These are phyloP conservation scores for Alternaria longipes DNA, from an alignment of 2,329 filamentous ascomycete species.

Conservation along the genomic window DNA sequence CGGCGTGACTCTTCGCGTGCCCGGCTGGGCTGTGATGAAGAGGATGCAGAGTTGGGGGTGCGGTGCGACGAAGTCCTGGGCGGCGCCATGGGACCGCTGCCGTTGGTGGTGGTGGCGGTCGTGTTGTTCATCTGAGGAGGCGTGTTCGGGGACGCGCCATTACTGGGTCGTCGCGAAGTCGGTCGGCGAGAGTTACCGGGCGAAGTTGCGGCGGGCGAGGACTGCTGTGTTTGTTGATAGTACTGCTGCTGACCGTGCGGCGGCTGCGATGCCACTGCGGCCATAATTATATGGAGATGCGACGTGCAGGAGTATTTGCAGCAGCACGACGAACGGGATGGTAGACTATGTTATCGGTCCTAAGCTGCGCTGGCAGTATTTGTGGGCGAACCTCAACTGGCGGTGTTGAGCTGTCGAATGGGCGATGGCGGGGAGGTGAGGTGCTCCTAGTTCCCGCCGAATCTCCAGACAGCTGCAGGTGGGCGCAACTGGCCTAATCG, in stretches of 20 bases:
- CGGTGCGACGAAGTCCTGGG: slow-evolving; percentile 82
- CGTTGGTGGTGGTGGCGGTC: slow-evolving; percentile 62
- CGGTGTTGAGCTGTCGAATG: slow-evolving; percentile 30
- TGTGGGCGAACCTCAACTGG: slow-evolving; percentile 17
- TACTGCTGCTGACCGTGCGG: slow-evolving; percentile 48
- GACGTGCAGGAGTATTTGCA: not conserved
- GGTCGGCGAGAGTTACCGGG: slow-evolving; percentile 50
- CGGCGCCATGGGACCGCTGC: slow-evolving; percentile 71
- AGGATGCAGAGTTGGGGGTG: slow-evolving; percentile 40
- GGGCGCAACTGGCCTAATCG: slow-evolving; percentile 12
- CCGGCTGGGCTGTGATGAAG: slow-evolving; percentile 38
- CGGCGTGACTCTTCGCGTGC: slow-evolving; percentile 53
- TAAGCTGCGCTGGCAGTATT: slow-evolving; percentile 18
- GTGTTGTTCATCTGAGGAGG: slow-evolving; percentile 56
- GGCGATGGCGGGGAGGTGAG: slow-evolving; percentile 26
- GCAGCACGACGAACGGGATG: slow-evolving; percentile 11
- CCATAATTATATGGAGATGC: slow-evolving; percentile 39
- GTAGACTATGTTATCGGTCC: slow-evolving; percentile 14
- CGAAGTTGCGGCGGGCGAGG: slow-evolving; percentile 40
- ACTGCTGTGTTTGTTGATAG: slow-evolving; percentile 34
- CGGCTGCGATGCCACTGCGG: slow-evolving; percentile 49
- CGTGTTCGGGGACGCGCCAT: slow-evolving; percentile 54
- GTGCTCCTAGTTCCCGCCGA: slow-evolving; percentile 20
- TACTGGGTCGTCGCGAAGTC: slow-evolving; percentile 45
- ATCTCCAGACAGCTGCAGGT: slow-evolving; percentile 14